These are phyloP conservation scores for Eurotiales sp. DNA, from an alignment of 2,329 filamentous ascomycete species.

Conservation along the genomic window DNA sequence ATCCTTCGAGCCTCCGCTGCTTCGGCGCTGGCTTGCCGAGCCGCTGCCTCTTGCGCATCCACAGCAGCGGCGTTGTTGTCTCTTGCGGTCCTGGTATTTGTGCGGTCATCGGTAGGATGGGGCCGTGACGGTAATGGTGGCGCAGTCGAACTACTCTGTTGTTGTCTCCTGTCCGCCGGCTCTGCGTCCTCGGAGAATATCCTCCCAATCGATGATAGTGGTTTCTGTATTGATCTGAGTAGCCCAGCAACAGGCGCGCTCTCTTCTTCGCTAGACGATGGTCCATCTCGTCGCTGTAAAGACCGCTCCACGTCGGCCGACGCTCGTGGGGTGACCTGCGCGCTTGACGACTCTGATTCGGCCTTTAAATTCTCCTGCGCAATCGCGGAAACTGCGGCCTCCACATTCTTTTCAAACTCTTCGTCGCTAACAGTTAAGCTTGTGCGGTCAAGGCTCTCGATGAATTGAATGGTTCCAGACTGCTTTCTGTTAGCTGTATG, in stretches of 20 bases:
- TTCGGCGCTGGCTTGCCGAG: conserved; percentile 85
- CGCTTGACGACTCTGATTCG: conserved; percentile 41
- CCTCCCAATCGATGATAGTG: conserved; percentile 83
- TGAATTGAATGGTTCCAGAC: conserved; percentile 83
- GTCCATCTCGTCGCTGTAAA: conserved; percentile 29
- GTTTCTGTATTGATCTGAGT: conserved; percentile 84
- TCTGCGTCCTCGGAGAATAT: conserved; percentile 77
- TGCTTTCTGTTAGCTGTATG: conserved; percentile 16
- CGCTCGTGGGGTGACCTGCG: conserved; percentile 55
- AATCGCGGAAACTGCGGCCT: conserved; percentile 90
- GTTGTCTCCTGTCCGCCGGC: conserved; percentile 39
- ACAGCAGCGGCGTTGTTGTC: not conserved
- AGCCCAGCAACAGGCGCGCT: conserved; percentile 79
- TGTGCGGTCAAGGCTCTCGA: conserved; percentile 93
- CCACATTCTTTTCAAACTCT: conserved; percentile 95
- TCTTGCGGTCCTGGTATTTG: too few species aligned
- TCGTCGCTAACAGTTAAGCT: conserved; percentile 89
- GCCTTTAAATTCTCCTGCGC: conserved; percentile 76
- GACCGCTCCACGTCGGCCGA: conserved; percentile 51
- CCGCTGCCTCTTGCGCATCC: conserved; percentile 81
- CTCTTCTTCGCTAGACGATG: conserved; percentile 57
- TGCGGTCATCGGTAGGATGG: conserved; percentile 23
- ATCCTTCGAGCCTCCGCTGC: conserved; percentile 80
- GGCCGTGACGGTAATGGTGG: conserved; percentile 46
- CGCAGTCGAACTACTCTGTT: conserved; percentile 24